Conservation (phyloP, 495 filamentous ascomycete species). For the Talaromyces ruber region DNA sequence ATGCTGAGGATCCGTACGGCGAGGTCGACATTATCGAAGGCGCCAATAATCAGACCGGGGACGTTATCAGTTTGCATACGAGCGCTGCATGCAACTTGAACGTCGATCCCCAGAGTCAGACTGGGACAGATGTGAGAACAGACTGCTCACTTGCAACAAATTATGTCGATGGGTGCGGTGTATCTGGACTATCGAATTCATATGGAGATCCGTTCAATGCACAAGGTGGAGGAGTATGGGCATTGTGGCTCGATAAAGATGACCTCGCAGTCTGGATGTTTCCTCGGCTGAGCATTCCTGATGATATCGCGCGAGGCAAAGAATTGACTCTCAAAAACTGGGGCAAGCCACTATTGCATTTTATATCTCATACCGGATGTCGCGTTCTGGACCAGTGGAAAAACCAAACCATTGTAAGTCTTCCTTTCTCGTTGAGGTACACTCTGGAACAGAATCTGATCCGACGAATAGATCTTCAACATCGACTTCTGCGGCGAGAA, state of each 20-base stretch:
- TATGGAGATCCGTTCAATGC: constrained; percentile 6
- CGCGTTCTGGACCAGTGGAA: background rate
- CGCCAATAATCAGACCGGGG: background rate
- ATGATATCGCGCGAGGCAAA: background rate
- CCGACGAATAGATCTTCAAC: background rate
- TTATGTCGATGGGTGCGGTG: background rate
- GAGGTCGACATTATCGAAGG: constrained; percentile 6
- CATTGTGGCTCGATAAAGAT: background rate
- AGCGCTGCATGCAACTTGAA: background rate
- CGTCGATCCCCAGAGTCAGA: background rate
- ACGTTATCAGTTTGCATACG: background rate
- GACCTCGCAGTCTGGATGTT: constrained; percentile 5
- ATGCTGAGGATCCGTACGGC: background rate
- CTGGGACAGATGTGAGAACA: background rate
- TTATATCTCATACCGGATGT: background rate
- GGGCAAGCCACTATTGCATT: constrained; percentile 2
- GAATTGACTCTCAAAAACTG: background rate
- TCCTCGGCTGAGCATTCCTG: background rate
- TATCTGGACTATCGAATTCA: background rate
- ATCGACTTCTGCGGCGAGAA: constrained; percentile 4
- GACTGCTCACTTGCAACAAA: constrained; percentile 5
- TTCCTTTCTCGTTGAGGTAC: background rate
- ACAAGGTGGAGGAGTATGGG: background rate
- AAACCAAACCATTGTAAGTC: constrained; percentile 1
- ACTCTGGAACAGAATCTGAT: background rate